Evolutionary conservation across 257 asterid genomes (phyloP).

Genomic region (Solanum pimpinellifolium): DNA sequence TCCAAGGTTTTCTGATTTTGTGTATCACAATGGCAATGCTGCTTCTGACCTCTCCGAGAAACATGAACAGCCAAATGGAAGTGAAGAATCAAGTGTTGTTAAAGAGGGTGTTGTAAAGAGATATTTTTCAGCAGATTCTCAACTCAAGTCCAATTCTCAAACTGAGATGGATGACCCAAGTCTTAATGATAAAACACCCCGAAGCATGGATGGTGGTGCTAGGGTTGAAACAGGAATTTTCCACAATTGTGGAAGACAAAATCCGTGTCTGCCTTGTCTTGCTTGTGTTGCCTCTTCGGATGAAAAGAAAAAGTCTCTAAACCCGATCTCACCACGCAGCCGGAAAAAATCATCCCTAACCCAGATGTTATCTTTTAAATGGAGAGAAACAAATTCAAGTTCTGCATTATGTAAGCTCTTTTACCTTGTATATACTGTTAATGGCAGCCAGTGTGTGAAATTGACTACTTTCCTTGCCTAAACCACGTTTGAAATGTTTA

Average conservation of each 20-base stretch:
- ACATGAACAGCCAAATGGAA: conserved; percentile 3
- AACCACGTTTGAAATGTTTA: neutral
- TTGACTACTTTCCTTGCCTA: neutral
- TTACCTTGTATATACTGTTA: neutral
- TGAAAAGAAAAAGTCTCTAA: conserved; percentile 37
- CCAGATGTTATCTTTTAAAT: conserved; percentile 47
- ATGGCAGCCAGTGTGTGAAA: neutral
- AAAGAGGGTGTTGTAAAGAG: neutral
- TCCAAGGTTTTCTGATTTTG: conserved; percentile 57
- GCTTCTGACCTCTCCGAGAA: neutral
- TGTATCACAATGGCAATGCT: conserved; percentile 3
- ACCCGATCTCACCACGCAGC: conserved; percentile 31
- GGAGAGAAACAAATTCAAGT: conserved; percentile 51
- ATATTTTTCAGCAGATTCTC: conserved; percentile 19
- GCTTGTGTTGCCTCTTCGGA: conserved; percentile 56
- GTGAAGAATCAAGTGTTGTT: neutral
- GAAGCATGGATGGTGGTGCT: conserved; percentile 12
- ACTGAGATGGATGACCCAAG: conserved; percentile 25
- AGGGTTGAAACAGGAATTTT: conserved; percentile 21
- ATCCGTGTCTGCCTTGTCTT: conserved; percentile 67
- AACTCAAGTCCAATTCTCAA: conserved; percentile 23
- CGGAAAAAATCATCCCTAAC: conserved; percentile 39
- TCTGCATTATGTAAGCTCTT: conserved; percentile 40
- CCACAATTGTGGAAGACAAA: conserved; percentile 57
- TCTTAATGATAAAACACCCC: conserved; percentile 9